Evolutionary conservation across 2,329 filamentous ascomycete species (phyloP).

Genomic region (Paramyrothecium sp.): DNA sequence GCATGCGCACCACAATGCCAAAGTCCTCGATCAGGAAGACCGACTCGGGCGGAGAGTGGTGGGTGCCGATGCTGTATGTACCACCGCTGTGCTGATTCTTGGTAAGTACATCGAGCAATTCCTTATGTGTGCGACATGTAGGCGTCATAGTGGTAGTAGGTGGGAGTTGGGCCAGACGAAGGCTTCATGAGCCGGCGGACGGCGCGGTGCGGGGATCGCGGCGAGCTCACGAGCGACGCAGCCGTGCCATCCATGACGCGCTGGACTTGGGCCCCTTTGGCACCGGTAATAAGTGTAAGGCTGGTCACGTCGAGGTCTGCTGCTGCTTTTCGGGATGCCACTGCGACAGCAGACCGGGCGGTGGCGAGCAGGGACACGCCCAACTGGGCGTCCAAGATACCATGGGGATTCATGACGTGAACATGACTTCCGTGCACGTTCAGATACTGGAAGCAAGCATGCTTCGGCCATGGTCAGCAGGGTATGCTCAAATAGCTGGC

Average conservation of each 20-base stretch:
- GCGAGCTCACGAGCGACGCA: constrained; percentile 5
- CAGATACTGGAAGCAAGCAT: not conserved
- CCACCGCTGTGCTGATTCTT: constrained; percentile 12
- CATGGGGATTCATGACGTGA: not conserved
- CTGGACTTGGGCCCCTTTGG: constrained; percentile 11
- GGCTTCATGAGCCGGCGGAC: constrained; percentile 13
- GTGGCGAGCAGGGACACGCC: not conserved
- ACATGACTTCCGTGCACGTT: not conserved
- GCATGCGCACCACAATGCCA: constrained; percentile 14
- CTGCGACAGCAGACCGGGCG: not conserved
- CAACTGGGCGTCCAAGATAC: not conserved
- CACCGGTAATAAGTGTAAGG: constrained; percentile 8
- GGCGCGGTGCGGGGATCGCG: constrained; percentile 9
- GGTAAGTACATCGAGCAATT: constrained; percentile 13
- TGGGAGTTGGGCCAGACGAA: constrained; percentile 15
- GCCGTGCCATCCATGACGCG: constrained; percentile 9
- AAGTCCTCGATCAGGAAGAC: constrained; percentile 18
- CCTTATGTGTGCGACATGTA: constrained; percentile 10
- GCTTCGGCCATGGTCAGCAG: too few relatives aligned
- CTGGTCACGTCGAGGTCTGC: not conserved
- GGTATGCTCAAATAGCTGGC: too few relatives aligned
- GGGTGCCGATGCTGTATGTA: constrained; percentile 13
- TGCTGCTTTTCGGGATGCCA: not conserved
- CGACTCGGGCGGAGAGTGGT: constrained; percentile 16
- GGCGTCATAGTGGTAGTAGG: constrained; percentile 11